Base-by-base conservation (phyloP, 2,329 filamentous ascomycete species). In the Cytospora chrysosperma region DNA sequence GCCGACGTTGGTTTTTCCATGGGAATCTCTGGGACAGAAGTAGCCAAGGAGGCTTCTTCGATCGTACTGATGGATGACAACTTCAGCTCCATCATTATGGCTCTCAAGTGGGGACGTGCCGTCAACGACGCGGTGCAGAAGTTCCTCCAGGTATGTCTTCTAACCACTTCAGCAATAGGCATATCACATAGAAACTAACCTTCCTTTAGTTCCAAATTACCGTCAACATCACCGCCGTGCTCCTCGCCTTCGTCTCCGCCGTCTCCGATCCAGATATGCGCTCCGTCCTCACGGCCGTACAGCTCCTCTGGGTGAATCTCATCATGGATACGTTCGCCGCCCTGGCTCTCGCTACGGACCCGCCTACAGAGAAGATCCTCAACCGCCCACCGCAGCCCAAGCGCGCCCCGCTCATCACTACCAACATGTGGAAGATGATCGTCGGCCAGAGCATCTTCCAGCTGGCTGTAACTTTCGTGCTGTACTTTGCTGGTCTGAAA, bases 291-390 rank as follows among this genome's bases (percentile, higher is more conserved):
- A 88, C 83, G 1, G 86, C 88, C 0, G 86, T 89, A 0, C 87
- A 89, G 68, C 80, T 89, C 51, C 79, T 89, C 37, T 89, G 87
- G 87, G 85, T 89, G 57, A 89, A 89, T 70, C 75, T 89, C 55
- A 89, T 89, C 70, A 89, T 89, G 86, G 86, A 88, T 69, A 88
- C 86, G 7, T 87, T 89, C 65, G 86, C 86, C 2, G 86, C 86
- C 17, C 81, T 89, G 32, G 86, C 85, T 10, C 78, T 88, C 13
- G 86, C 86, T 7, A 89, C 86, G 0, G 86, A 89, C 68, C 83
- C 84, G 4, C 86, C 86, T 0, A 82, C 81, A 1, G 77, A 81
- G 6, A 79, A 79, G 61, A 82, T 88, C 52, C 79, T 89, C 19
- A 75, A 87, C 65, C 80, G 86, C 49, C 73, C 75, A 26, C 81